Conservation (phyloP, 1,139 yeast genomes). For the Candida pseudoviswanathii region DNA sequence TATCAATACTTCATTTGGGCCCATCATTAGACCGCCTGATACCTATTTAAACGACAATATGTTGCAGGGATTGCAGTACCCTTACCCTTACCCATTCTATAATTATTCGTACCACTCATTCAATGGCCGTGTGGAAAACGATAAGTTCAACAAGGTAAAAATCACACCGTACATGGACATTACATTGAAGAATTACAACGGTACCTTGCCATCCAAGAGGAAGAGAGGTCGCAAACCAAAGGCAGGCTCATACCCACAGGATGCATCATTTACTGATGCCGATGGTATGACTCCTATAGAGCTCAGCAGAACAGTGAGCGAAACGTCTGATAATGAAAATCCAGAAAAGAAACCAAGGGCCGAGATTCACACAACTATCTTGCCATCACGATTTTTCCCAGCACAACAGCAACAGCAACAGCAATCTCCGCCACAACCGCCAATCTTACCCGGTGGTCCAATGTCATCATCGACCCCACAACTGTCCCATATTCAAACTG, state of each 20-base stretch:
- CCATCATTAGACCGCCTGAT: slow-evolving; percentile 43
- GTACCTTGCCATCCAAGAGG: slow-evolving; percentile 12
- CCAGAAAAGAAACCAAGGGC: slow-evolving; percentile 8
- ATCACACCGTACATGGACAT: slow-evolving; percentile 44
- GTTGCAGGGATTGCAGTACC: slow-evolving; percentile 47
- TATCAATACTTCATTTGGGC: slow-evolving; percentile 41
- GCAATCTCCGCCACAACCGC: not conserved
- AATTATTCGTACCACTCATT: slow-evolving; percentile 48
- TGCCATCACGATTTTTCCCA: not conserved
- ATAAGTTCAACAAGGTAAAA: slow-evolving; percentile 29
- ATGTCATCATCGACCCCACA: not conserved
- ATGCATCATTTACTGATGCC: not conserved
- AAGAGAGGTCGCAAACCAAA: slow-evolving; percentile 12
- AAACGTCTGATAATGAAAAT: slow-evolving; percentile 12
- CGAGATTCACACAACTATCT: not conserved
- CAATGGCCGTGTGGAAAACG: slow-evolving; percentile 28
- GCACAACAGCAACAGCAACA: not conserved
- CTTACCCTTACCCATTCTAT: slow-evolving; percentile 51
- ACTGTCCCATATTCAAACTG: not conserved
- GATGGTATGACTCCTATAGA: not conserved
- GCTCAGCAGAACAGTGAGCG: slow-evolving; percentile 8
- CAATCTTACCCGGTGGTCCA: not conserved
- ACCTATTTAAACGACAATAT: slow-evolving; percentile 38
- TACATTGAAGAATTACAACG: slow-evolving; percentile 24
- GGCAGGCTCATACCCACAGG: not conserved